A percentile compares a stretch with the other conserved stretches of the same genome.
These are phyloP conservation scores for Zygosaccharomyces gambellarensis DNA, from an alignment of 805 yeast genomes.

Conservation along the genomic window DNA sequence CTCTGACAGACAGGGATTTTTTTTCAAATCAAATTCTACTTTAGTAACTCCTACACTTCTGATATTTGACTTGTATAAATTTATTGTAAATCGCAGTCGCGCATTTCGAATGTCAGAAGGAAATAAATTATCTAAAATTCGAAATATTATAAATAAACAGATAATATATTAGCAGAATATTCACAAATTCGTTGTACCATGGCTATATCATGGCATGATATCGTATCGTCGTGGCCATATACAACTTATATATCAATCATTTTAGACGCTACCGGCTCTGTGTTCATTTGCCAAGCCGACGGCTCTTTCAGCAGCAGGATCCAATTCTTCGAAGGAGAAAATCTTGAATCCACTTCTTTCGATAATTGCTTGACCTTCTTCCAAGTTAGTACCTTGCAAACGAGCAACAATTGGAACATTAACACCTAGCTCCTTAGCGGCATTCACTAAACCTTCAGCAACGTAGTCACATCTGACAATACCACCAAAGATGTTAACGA, in stretches of 20 bases:
- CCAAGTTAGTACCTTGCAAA: conserved; percentile 96
- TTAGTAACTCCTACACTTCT: background rate
- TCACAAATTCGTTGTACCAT: background rate
- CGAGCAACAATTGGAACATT: conserved; percentile 95
- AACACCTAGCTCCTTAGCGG: conserved; percentile 86
- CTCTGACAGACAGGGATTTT: background rate
- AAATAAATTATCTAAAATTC: background rate
- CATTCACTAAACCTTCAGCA: conserved; percentile 94
- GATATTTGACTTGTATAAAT: background rate
- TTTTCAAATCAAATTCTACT: no score
- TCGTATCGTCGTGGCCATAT: background rate
- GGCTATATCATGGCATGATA: background rate
- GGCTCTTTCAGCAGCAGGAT: conserved; percentile 94
- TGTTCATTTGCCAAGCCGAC: conserved; percentile 57
- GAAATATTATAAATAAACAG: background rate
- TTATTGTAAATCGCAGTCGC: background rate
- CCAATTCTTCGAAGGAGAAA: conserved; percentile 86
- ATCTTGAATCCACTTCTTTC: conserved; percentile 87
- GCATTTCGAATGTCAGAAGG: background rate
- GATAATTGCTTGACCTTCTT: conserved; percentile 81
- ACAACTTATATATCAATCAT: background rate
- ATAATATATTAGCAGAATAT: background rate
- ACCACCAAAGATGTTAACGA: conserved; percentile 98
- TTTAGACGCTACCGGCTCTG: conserved; percentile 1
- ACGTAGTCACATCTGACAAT: conserved; percentile 99